These are phyloP conservation scores for Poa annua DNA, from an alignment of 176 grass and related monocot genomes.

Conservation along the genomic window DNA sequence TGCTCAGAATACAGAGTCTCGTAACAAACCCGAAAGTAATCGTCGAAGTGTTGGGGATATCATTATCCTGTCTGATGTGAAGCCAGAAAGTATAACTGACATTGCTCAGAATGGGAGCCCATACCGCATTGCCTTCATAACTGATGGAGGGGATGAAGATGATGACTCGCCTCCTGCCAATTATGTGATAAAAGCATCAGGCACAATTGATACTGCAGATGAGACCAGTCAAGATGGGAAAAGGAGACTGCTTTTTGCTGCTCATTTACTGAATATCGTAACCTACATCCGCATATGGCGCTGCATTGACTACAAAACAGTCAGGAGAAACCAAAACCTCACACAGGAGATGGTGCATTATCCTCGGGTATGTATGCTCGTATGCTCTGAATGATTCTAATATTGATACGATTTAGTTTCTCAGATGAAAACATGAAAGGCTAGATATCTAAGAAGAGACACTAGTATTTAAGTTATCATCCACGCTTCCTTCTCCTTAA, in stretches of 20 bases:
- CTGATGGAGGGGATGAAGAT: slow-evolving; percentile 46
- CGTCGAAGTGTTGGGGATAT: slow-evolving; percentile 58
- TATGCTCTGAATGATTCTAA: slow-evolving; percentile 4
- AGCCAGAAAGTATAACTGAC: slow-evolving; percentile 41
- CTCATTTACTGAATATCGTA: slow-evolving; percentile 60
- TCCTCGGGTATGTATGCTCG: slow-evolving; percentile 45
- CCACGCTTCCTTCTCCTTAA: not conserved
- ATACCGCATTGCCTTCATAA: slow-evolving; percentile 42
- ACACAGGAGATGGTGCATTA: slow-evolving; percentile 33
- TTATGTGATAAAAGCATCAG: slow-evolving; percentile 45
- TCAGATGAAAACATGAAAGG: slow-evolving; percentile 12
- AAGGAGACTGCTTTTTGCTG: slow-evolving; percentile 45
- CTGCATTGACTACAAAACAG: slow-evolving; percentile 42
- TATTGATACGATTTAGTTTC: not conserved
- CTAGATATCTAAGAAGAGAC: slow-evolving; percentile 10
- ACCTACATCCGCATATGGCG: slow-evolving; percentile 58
- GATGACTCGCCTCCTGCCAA: slow-evolving; percentile 35
- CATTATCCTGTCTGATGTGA: slow-evolving; percentile 51
- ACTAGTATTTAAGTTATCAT: not conserved
- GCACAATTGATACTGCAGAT: slow-evolving; percentile 36
- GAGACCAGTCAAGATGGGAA: not conserved
- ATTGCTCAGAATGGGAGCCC: slow-evolving; percentile 24
- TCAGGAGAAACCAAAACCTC: slow-evolving; percentile 36
- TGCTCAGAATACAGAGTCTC: slow-evolving; percentile 26
- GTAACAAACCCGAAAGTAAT: slow-evolving; percentile 39